A percentile compares a stretch with the other conserved stretches of the same genome.
Evolutionary conservation across 177 flowering plant genomes (phyloP).

Genomic region (Telopea speciosissima): DNA sequence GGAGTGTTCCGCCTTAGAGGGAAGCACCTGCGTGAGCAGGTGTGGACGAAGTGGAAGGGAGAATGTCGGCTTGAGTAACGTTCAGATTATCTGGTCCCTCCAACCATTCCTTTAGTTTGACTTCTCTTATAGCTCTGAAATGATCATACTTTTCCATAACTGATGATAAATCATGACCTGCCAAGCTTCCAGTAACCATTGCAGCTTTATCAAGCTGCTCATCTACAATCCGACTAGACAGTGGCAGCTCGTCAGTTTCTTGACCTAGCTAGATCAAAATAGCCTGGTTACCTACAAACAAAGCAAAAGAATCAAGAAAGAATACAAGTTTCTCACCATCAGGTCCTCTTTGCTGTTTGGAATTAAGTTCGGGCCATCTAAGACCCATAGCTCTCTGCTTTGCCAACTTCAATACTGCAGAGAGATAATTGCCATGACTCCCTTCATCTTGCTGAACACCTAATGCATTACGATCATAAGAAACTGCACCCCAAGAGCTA

Average conservation of each 20-base stretch:
- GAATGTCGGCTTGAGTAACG: too few relatives aligned
- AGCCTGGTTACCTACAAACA: slow-evolving; percentile 18
- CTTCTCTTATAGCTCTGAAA: slow-evolving; percentile 64
- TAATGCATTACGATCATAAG: slow-evolving; percentile 32
- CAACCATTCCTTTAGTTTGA: slow-evolving; percentile 66
- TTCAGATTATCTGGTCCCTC: slow-evolving; percentile 24
- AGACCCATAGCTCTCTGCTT: slow-evolving; percentile 52
- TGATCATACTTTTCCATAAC: slow-evolving; percentile 45
- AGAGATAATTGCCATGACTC: slow-evolving; percentile 35
- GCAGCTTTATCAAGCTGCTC: slow-evolving; percentile 22
- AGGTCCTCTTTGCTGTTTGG: slow-evolving; percentile 15
- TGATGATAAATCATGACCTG: slow-evolving; percentile 16
- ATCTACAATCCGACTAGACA: slow-evolving; percentile 36
- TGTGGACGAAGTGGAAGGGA: too few relatives aligned
- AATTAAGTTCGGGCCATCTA: slow-evolving; percentile 54
- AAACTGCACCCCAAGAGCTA: slow-evolving; percentile 44
- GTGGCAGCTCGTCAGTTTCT: slow-evolving; percentile 48
- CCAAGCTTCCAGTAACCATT: slow-evolving; percentile 11
- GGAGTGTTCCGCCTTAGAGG: too few relatives aligned
- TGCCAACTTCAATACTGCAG: slow-evolving; percentile 57
- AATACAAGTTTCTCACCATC: slow-evolving; percentile 17
- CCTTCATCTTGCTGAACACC: slow-evolving; percentile 22
- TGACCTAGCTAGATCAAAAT: slow-evolving; percentile 23
- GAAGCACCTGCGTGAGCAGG: too few relatives aligned
- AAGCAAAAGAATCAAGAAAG: slow-evolving; percentile 11